phyloP scores from a whole-genome alignment of 805 yeast species.

The Barnettozyma pratensis region DNA sequence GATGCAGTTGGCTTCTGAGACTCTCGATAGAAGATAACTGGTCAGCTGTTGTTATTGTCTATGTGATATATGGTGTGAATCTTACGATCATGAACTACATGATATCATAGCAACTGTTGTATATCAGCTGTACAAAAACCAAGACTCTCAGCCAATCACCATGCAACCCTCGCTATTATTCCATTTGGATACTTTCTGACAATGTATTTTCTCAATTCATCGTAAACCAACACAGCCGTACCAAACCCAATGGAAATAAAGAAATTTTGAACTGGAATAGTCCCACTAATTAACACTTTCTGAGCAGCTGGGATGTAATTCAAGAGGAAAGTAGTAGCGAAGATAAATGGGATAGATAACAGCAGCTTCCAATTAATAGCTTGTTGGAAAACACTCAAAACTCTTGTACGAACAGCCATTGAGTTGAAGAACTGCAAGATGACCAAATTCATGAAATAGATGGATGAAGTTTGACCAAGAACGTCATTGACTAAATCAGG shows the following conservation, averaged over 20 bases:
- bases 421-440: slow-evolving; percentile 43
- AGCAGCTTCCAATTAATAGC: slow-evolving; percentile 24
- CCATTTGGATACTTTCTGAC: slow-evolving; percentile 35
- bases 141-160: slow-evolving; percentile 25
- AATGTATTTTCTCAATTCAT: slow-evolving; percentile 36
- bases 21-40: no score
- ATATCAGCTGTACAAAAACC: not conserved
- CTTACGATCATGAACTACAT: no score
- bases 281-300: slow-evolving; percentile 29
- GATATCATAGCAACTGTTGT: no score
- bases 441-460: slow-evolving; percentile 43
- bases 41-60: no score
- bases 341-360: slow-evolving; percentile 31
- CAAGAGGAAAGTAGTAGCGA: slow-evolving; percentile 36
- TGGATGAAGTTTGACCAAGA: slow-evolving; percentile 34
- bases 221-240: slow-evolving; percentile 32
- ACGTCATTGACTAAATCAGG: slow-evolving; percentile 22
- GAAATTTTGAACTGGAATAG: slow-evolving; percentile 41
- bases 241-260: slow-evolving; percentile 44
- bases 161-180: slow-evolving; percentile 35
- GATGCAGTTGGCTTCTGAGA: no score
- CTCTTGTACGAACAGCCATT: slow-evolving; percentile 38
- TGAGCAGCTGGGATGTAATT: slow-evolving; percentile 39
- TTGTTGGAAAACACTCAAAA: slow-evolving; percentile 37
- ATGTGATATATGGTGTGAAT: no score